A percentile compares a stretch with the other conserved stretches of the same genome.
Conservation (phyloP, 345 rosid species). For the Camelina hispida region DNA sequence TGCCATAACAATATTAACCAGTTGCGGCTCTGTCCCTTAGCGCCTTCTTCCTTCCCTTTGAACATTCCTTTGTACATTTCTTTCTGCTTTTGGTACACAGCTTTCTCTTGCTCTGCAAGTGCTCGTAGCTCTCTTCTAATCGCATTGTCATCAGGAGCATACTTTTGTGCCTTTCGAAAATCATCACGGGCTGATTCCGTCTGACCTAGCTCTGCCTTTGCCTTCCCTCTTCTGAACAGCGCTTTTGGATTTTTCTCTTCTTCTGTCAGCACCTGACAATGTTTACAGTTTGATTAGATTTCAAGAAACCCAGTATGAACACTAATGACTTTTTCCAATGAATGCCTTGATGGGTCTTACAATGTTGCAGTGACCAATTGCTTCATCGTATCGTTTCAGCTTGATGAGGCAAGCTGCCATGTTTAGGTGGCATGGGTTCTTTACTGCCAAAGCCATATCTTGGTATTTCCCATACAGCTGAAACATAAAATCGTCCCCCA, state of each 20-base stretch:
- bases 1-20: constrained; percentile 50
- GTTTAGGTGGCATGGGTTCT: constrained; percentile 96
- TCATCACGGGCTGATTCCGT: constrained; percentile 91
- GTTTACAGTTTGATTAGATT: constrained; percentile 27
- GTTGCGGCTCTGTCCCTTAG: constrained; percentile 45
- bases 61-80: constrained; percentile 87
- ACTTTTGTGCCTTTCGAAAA: constrained; percentile 76
- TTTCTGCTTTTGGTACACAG: constrained; percentile 77
- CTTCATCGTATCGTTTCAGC: constrained; percentile 81
- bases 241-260: constrained; percentile 93
- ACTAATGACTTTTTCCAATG: not conserved
- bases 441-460: constrained; percentile 98
- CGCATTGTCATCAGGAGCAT: constrained; percentile 84
- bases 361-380: constrained; percentile 79
- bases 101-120: constrained; percentile 84
- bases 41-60: constrained; percentile 60
- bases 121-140: constrained; percentile 71
- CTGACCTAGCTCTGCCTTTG: constrained; percentile 90
- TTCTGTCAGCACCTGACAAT: constrained; percentile 74
- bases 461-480: constrained; percentile 93
- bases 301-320: not conserved
- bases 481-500: constrained; percentile 98
- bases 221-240: constrained; percentile 90
- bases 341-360: constrained; percentile 44
- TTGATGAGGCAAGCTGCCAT: constrained; percentile 91